Evolutionary conservation across 306 rosid species (phyloP).

Genomic region (Mimosa pudica): DNA sequence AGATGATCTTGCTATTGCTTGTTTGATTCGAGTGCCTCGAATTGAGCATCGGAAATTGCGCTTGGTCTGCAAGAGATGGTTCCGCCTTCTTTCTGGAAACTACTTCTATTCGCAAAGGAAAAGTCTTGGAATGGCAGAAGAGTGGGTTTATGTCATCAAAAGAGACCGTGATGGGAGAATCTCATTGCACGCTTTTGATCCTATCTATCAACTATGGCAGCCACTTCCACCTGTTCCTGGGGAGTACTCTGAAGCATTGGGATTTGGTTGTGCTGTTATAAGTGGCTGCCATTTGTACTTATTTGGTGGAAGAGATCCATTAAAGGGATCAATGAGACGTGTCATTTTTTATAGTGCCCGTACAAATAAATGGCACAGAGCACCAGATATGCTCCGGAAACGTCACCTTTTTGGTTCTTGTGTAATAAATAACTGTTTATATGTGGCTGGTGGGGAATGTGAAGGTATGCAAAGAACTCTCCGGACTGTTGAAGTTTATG

Average conservation of each 20-base stretch:
- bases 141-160: slow-evolving; percentile 97
- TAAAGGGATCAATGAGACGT: slow-evolving; percentile 92
- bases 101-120: slow-evolving; percentile 91
- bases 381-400: slow-evolving; percentile 96
- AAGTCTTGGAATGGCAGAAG: slow-evolving; percentile 99
- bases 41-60: slow-evolving; percentile 92
- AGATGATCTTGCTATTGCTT: slow-evolving; percentile 98
- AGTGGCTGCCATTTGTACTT: slow-evolving; percentile 97
- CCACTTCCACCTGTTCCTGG: slow-evolving; percentile 96
- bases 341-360: slow-evolving; percentile 95
- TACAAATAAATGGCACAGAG: slow-evolving; percentile 97
- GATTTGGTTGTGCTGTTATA: slow-evolving; percentile 98
- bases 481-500: slow-evolving; percentile 93
- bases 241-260: slow-evolving; percentile 94
- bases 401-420: slow-evolving; percentile 95
- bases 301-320: slow-evolving; percentile 95
- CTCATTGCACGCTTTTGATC: slow-evolving; percentile 97
- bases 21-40: slow-evolving; percentile 92
- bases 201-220: slow-evolving; percentile 95
- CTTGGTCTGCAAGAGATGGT: slow-evolving; percentile 94
- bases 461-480: slow-evolving; percentile 98
- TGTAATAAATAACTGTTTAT: slow-evolving; percentile 94
- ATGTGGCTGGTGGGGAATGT: slow-evolving; percentile 99
- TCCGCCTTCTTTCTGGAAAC: slow-evolving; percentile 87
- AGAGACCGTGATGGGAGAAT: slow-evolving; percentile 95